Conservation (phyloP, 345 rosid genomes). For the Gossypium sturtianum region DNA sequence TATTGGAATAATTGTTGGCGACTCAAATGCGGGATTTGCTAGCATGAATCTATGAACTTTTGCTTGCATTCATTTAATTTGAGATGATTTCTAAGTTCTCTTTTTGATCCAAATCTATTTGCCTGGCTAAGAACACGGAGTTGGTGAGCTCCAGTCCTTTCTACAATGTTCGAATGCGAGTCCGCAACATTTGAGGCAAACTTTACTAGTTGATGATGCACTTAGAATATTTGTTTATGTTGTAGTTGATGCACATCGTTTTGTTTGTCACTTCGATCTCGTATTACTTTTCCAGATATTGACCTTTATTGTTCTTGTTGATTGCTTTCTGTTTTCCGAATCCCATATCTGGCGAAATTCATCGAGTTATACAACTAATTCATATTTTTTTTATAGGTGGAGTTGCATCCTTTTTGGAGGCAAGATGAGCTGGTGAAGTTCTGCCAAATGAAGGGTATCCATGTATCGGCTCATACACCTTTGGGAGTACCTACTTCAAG, state of each 20-base stretch:
- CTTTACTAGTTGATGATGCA: neutral
- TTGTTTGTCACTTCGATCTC: too few species aligned
- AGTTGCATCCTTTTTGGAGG: constrained; percentile 67
- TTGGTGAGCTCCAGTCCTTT: neutral
- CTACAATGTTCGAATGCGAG: neutral
- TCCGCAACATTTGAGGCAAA: neutral
- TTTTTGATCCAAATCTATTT: neutral
- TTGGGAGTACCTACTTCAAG: constrained; percentile 52
- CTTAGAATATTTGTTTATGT: neutral
- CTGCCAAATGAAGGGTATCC: constrained; percentile 50
- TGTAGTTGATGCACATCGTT: neutral
- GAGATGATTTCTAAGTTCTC: neutral
- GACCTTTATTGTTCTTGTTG: neutral
- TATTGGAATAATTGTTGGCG: neutral
- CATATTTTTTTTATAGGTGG: constrained; percentile 31
- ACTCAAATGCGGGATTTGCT: neutral
- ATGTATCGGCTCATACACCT: constrained; percentile 66
- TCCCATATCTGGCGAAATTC: neutral
- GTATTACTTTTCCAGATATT: neutral
- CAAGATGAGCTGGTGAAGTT: constrained; percentile 61
- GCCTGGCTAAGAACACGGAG: neutral
- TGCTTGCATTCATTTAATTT: neutral
- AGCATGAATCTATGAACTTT: neutral
- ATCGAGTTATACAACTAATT: constrained; percentile 12
- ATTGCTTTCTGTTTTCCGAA: neutral